Evolutionary conservation across 2,329 filamentous ascomycete species (phyloP).

Genomic region (Exutisphaerella laricina): DNA sequence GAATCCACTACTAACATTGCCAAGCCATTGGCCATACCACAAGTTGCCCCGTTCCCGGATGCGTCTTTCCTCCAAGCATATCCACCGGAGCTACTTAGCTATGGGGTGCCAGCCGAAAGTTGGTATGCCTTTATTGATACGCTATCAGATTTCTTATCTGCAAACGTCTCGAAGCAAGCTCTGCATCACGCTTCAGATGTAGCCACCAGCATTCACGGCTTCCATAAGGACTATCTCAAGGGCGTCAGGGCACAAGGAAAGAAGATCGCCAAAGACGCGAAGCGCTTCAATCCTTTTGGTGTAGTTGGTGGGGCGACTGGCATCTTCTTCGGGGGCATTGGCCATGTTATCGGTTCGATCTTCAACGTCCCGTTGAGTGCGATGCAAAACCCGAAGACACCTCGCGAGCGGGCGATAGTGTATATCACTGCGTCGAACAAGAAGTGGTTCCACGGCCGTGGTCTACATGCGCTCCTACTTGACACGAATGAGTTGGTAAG

Average conservation of each 20-base stretch:
- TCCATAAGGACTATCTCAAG: slow-evolving; percentile 16
- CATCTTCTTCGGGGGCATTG: slow-evolving; percentile 14
- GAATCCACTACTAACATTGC: slow-evolving; percentile 2
- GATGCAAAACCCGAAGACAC: slow-evolving; percentile 17
- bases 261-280: slow-evolving; percentile 14
- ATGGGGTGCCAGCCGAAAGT: slow-evolving; percentile 16
- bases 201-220: slow-evolving; percentile 9
- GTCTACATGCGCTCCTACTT: slow-evolving; percentile 15
- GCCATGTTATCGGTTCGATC: slow-evolving; percentile 15
- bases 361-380: slow-evolving; percentile 9
- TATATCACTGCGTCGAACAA: slow-evolving; percentile 19
- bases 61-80: slow-evolving; percentile 17
- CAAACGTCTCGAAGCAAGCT: slow-evolving; percentile 19
- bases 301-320: slow-evolving; percentile 17
- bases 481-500: slow-evolving; percentile 14
- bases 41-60: slow-evolving; percentile 9
- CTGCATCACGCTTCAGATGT: slow-evolving; percentile 20
- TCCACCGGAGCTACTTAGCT: slow-evolving; percentile 13
- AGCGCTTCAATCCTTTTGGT: slow-evolving; percentile 15
- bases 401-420: slow-evolving; percentile 16
- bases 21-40: slow-evolving; percentile 17
- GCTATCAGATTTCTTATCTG: slow-evolving; percentile 18
- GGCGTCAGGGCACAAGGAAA: slow-evolving; percentile 12
- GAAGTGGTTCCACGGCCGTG: slow-evolving; percentile 18
- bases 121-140: slow-evolving; percentile 19